These are phyloP conservation scores for Penicillium sp. DNA, from an alignment of 2,329 filamentous ascomycete species.

Conservation along the genomic window DNA sequence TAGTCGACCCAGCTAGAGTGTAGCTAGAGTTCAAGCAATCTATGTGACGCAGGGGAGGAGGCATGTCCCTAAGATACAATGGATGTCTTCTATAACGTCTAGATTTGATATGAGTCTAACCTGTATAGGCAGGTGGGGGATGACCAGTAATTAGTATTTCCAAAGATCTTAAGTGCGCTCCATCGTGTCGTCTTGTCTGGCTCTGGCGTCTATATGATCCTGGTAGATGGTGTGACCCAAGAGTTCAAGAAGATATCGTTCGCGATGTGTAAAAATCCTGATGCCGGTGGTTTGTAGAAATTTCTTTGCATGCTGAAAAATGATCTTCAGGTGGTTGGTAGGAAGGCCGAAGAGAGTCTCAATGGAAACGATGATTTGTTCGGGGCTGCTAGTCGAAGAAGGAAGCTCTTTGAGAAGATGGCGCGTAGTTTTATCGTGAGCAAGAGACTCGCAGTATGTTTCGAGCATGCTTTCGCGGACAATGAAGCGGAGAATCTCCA, in stretches of 20 bases:
- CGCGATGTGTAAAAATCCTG: slow-evolving; percentile 21
- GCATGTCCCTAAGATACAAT: too few species aligned
- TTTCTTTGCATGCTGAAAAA: slow-evolving; percentile 11
- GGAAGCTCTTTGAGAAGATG: slow-evolving; percentile 6
- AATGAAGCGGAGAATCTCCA: slow-evolving; percentile 27
- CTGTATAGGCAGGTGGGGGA: neutral
- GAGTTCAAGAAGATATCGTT: slow-evolving; percentile 25
- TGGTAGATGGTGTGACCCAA: slow-evolving; percentile 22
- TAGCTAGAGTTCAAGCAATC: too few species aligned
- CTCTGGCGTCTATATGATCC: slow-evolving; percentile 14
- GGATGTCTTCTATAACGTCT: too few species aligned
- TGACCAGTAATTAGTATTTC: neutral
- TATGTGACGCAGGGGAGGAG: too few species aligned
- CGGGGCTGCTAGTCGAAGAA: neutral
- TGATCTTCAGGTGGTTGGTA: neutral
- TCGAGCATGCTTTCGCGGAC: slow-evolving; percentile 30
- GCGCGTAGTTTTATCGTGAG: slow-evolving; percentile 16
- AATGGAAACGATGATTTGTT: slow-evolving; percentile 16
- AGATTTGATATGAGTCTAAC: too few species aligned
- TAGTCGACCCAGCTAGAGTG: too few species aligned
- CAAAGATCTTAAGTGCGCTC: neutral
- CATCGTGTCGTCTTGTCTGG: neutral
- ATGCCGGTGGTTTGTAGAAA: slow-evolving; percentile 19
- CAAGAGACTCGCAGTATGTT: slow-evolving; percentile 28
- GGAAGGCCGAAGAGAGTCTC: slow-evolving; percentile 16